Evolutionary conservation across 1,139 yeast genomes (phyloP).

Genomic region (Yamadazyma sp.): DNA sequence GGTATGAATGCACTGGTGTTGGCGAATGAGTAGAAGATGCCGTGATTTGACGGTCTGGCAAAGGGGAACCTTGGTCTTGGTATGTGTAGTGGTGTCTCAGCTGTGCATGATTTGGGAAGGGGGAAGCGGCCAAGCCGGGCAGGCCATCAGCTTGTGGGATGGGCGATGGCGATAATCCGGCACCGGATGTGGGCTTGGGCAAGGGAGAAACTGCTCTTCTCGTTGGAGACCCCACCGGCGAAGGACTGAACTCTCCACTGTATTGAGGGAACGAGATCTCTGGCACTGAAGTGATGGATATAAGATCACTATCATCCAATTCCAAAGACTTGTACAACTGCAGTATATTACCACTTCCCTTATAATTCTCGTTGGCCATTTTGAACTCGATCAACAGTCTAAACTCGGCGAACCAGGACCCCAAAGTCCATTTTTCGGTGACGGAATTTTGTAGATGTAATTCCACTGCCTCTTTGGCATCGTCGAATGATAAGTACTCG

Average conservation of each 20-base stretch:
- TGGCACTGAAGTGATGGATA: constrained; percentile 18
- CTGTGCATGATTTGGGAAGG: not conserved
- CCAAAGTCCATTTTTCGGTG: constrained; percentile 32
- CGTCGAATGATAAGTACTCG: constrained; percentile 45
- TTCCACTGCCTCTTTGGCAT: constrained; percentile 35
- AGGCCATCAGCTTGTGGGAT: not conserved
- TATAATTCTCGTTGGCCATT: constrained; percentile 18
- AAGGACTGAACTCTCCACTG: constrained; percentile 12
- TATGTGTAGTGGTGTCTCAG: not conserved
- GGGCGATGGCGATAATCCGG: not conserved
- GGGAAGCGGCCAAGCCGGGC: not conserved
- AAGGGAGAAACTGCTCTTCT: constrained; percentile 6
- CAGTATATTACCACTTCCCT: constrained; percentile 35
- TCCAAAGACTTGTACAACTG: constrained; percentile 27
- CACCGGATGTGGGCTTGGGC: constrained; percentile 2
- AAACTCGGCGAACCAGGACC: constrained; percentile 34
- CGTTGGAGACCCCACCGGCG: constrained; percentile 20
- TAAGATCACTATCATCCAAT: constrained; percentile 16
- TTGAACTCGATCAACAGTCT: constrained; percentile 34
- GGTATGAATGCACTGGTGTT: constrained; percentile 1
- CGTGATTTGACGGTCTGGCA: not conserved
- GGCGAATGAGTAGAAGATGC: constrained; percentile 1
- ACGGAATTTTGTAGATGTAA: constrained; percentile 29
- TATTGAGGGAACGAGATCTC: constrained; percentile 18
- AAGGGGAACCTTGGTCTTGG: not conserved